Base-by-base conservation (phyloP, 1,284 basidiomycete species). In the Sporisorium scitamineum region DNA sequence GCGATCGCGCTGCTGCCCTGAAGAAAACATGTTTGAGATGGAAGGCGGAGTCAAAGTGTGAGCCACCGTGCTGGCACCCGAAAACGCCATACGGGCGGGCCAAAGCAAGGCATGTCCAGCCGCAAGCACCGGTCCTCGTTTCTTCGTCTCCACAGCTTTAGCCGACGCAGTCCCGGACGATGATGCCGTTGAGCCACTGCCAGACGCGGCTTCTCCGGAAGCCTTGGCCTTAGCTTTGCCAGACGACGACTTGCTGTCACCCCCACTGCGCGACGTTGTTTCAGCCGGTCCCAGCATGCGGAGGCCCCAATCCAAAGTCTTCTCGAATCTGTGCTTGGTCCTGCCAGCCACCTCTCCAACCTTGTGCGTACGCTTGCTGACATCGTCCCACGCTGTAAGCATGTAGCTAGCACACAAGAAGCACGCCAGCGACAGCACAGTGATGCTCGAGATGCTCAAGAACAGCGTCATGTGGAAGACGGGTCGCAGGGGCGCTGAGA, bases 381-480 rank as follows among this genome's bases (percentile, higher is more conserved):
- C 69, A 32, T 81, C 80, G 56, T 81, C 80, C 79, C 79, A 81
- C 5, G 77, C 75, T 3, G 74, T 79, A 11, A 80, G 65, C 56
- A 79, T 54, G 47, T 80, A 81, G 52, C 78, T 73, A 20, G 72
- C 74, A n/a, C 59, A 64, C 52, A 81, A 47, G 61, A 79, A 81
- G 52, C 61, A 66, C 13, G 68, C 66, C 11, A 81, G 58, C 31
- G 79, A 79, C 11, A 78, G 13, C 22, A 80, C 64, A 2, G 80
- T 75, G 67, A 79, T 63, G 50, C 67, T 79, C 50, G 79, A 80
- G 20, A 81, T 79, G 65, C 79, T 73, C 58, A 80, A 31, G 42
- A 81, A 76, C 26, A 81, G 48, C 22, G 76, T 74, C 64, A 80
- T 62, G 48, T 80, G 78, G 26, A 81, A 70, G 14, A 81, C 61